These are phyloP conservation scores for Allium sativum DNA, from an alignment of 106 monocot species.

Conservation along the genomic window DNA sequence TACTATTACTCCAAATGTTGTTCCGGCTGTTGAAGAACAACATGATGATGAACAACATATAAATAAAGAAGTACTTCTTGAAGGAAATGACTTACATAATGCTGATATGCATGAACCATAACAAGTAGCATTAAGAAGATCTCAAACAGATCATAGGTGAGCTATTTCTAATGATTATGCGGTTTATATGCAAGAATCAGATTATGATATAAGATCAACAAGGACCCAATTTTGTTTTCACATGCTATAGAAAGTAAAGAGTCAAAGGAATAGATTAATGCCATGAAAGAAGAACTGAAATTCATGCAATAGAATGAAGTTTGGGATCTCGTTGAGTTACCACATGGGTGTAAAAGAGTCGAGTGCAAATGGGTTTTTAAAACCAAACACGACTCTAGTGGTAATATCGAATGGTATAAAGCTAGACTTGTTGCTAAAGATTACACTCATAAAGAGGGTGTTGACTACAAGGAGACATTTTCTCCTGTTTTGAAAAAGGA, in stretches of 20 bases:
- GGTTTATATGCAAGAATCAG: neutral
- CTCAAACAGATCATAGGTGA: neutral
- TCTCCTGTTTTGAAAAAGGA: constrained; percentile 4
- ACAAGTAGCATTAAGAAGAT: neutral
- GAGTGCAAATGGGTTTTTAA: too few relatives aligned
- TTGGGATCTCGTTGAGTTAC: constrained; percentile 5
- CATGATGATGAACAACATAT: neutral
- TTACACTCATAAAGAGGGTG: too few relatives aligned
- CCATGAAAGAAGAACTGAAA: constrained; percentile 4
- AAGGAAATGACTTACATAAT: too few relatives aligned
- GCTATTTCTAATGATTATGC: neutral
- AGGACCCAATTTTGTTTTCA: neutral
- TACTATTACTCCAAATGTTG: neutral
- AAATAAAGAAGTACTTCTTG: neutral
- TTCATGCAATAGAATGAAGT: neutral
- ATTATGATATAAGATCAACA: neutral
- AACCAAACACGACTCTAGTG: too few relatives aligned
- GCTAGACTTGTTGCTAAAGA: too few relatives aligned
- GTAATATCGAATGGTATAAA: too few relatives aligned
- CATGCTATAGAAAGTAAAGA: neutral
- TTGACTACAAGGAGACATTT: neutral
- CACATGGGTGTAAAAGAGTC: neutral
- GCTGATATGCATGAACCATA: constrained; percentile 1
- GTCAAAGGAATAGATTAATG: neutral
- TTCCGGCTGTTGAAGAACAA: neutral